Percentiles rank a stretch among this genome's conserved stretches.
Conservation (phyloP, 768 basidiomycete species). For the Floccularia luteovirens region DNA sequence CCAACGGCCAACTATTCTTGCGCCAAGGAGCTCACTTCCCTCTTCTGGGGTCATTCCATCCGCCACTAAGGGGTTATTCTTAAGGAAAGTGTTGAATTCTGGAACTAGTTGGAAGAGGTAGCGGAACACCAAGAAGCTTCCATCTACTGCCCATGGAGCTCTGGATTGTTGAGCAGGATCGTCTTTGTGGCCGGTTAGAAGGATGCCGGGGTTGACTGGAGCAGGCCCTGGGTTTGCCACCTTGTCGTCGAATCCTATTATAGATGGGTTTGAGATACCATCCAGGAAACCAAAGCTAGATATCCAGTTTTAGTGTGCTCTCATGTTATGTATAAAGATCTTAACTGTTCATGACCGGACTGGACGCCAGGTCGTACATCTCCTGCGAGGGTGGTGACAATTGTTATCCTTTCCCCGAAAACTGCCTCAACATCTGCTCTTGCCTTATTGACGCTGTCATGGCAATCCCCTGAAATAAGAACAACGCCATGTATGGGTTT, state of each 20-base stretch:
- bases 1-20: constrained; percentile 47
- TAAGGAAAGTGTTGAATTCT: constrained; percentile 40
- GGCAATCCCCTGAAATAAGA: constrained; percentile 38
- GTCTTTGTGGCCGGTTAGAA: constrained; percentile 36
- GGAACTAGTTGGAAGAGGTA: constrained; percentile 45
- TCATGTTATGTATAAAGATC: constrained; percentile 4
- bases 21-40: constrained; percentile 42
- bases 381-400: constrained; percentile 27
- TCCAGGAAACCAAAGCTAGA: constrained; percentile 44
- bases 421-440: constrained; percentile 22
- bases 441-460: constrained; percentile 26
- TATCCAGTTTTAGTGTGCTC: not conserved
- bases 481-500: constrained; percentile 41
- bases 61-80: constrained; percentile 26
- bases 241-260: constrained; percentile 30
- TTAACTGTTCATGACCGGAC: constrained; percentile 39
- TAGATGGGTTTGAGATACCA: constrained; percentile 43
- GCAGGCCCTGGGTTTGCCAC: constrained; percentile 26
- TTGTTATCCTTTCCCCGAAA: constrained; percentile 28
- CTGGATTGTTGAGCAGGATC: constrained; percentile 20
- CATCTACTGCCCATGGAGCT: constrained; percentile 39
- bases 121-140: constrained; percentile 45
- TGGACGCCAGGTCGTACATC: constrained; percentile 35
- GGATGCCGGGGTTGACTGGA: constrained; percentile 30
- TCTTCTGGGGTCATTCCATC: constrained; percentile 26